Evolutionary conservation across 768 basidiomycete genomes (phyloP), one percentile per base, ranked within the genome.

Genomic region (Kwoniella shandongensis): DNA sequence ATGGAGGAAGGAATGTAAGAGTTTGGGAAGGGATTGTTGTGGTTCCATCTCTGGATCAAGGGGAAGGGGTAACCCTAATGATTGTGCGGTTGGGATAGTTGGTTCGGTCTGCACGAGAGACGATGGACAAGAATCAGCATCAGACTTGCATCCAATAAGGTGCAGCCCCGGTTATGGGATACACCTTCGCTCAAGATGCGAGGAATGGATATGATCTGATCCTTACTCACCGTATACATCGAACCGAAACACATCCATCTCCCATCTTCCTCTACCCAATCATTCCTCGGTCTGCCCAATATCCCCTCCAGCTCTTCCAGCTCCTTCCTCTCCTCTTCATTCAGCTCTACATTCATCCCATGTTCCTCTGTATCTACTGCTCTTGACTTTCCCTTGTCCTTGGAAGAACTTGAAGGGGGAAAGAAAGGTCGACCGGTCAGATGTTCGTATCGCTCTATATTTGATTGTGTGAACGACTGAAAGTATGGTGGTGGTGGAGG

Each of bases 1-100:
- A 44, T 73, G 68, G 4, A 73, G 54, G 51, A 68, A 73, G 2
- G 71, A 73, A 29, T 67, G 66, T n/a, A 73, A 57, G 7, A 73
- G 42, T 1, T 58, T 57, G 5, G 71, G 68, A 7, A 70, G 35
- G 8, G 68, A 48, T 20, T 55, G 48, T 46, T 67, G 61, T n/a
- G 71, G 71, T 26, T 50, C 38, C n/a, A 63, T 29, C 6, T 46
- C 41, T 2, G 66, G 50, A 29, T 68, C 62, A 2, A 61, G 32
- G 35, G 63, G 47, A n/a, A 46, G 56, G 3, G 62, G 59, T 12
- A 73, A 48, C 18, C 68, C 68, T 13, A 70, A 64, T 8, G 54
- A 44, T 23, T 59, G 50, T 11, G 65, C 44, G 11, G 68, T 64
- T 8, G 71, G 68, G 15, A 70, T 67, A 20, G 13, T 44, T 1